Evolutionary conservation across 495 filamentous ascomycete genomes (phyloP), one percentile per base, ranked within the genome.

Genomic region (Annulohypoxylon moriforme): DNA sequence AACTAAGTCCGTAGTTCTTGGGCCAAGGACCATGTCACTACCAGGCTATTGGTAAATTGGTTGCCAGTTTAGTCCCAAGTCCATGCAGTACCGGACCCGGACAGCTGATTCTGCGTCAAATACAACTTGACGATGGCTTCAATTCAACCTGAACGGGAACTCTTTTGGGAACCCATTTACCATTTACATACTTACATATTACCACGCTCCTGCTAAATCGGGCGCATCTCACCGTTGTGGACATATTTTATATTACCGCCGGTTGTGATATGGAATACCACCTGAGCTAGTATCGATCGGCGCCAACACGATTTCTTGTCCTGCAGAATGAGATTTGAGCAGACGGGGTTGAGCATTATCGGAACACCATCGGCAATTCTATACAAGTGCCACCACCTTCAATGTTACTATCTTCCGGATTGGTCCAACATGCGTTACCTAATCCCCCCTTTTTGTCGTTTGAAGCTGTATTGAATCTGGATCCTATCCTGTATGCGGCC

Each of bases 261-360:
- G 20, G 38, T 38, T n/a, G 20, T 47, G 38, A 40, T 42, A 63
- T 61, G 38, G 49, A 55, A 58, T 67, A 64, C 50, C 53, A 67
- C 58, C 58, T 27, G 4, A 44, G 40, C 59, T 46, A 55, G 8
- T 38, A 22, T 64, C 14, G 60, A 67, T 58, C 62, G 16, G 49
- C 68, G 44, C 16, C 56, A 63, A 18, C 38, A 33, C 50, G 62
- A 67, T 40, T 40, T 68, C 36, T 29, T 49, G 25, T 72, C 36
- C 69, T 68, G 69, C 69, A 72, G 60, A 27, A 20, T 64, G 46
- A 72, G 55, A 73, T 73, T 64, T 57, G 65, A 47, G 44, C 44
- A 68, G 56, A 73, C 56, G 61, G 71, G 56, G 65, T 64, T 64
- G 61, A 73, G 60, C 70, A 68, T 68, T 53, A 73, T 69, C 71